These are phyloP conservation scores for Ogataea philodendri DNA, from an alignment of 805 yeast genomes.

Conservation along the genomic window DNA sequence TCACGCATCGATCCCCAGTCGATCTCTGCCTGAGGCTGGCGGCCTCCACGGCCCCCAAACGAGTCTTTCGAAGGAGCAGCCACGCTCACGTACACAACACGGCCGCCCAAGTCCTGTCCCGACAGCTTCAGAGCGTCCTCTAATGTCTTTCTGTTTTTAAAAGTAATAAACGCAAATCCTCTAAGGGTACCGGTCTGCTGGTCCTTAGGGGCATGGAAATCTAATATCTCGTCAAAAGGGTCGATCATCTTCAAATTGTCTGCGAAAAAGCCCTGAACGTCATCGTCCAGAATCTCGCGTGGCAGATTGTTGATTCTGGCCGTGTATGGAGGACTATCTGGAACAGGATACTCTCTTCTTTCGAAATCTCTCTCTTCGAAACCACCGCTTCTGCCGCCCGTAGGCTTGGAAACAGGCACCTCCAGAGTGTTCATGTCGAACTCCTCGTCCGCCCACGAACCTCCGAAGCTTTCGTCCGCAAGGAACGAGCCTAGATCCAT, in stretches of 20 bases:
- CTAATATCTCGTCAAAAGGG: constrained; percentile 49
- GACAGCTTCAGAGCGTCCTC: constrained; percentile 51
- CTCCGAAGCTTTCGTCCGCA: constrained; percentile 69
- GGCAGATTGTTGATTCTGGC: constrained; percentile 89
- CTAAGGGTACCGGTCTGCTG: constrained; percentile 58
- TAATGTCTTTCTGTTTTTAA: constrained; percentile 43
- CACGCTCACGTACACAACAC: constrained; percentile 53
- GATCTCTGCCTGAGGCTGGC: constrained; percentile 38
- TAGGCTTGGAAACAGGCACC: constrained; percentile 15
- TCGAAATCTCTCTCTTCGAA: constrained; percentile 36
- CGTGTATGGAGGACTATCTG: constrained; percentile 87
- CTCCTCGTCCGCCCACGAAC: constrained; percentile 86
- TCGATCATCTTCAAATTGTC: constrained; percentile 49
- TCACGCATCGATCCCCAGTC: constrained; percentile 58
- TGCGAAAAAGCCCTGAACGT: constrained; percentile 59
- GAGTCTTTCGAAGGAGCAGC: constrained; percentile 54
- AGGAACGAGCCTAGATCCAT: constrained; percentile 88
- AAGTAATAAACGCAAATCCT: constrained; percentile 56
- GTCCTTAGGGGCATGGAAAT: constrained; percentile 74
- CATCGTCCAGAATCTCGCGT: constrained; percentile 70
- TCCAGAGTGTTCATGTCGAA: constrained; percentile 49
- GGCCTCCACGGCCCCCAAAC: constrained; percentile 24
- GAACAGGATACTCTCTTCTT: constrained; percentile 77
- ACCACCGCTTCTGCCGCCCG: constrained; percentile 10
- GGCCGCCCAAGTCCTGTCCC: constrained; percentile 44